Evolutionary conservation across 2,329 filamentous ascomycete species (phyloP), one percentile per base, ranked within the genome.

Genomic region (Podosphaera fusca): DNA sequence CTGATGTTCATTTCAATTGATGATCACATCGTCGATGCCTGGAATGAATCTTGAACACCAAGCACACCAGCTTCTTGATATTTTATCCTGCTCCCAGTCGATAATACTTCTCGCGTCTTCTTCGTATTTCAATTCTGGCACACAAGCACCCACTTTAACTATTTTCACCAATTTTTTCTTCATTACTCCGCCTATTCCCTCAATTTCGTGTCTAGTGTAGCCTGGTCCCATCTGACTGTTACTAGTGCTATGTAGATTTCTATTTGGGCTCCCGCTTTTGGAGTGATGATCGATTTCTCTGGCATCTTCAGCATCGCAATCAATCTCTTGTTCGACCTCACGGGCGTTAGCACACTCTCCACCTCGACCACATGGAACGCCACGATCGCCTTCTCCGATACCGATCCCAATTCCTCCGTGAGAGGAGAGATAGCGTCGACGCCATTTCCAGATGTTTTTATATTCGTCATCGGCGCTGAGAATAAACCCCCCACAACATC

Each of bases 111-210:
- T 87, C 65, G 90, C 87, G 61, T 86, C 84, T 71, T 82, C 88
- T 67, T 95, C 54, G 5, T 49, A 29, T 29, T 29, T 30, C n/a
- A 7, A 8, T 55, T 40, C 87, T 60, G 84, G 84, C 10, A 95
- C 90, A 60, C 84, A 87, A 3, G 84, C 85, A 0, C 89, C 90
- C 0, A 95, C 81, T 59, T 77, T 78, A 4, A 94, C 80, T 71
- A 87, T 82, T 64, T 83, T 82, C 64, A 92, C 86, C n/a, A 85
- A 75, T 70, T 90, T 94, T 60, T 83, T 85, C 74, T 94, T 94
- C 56, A 95, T 80, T 12, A 84, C 78, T 0, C 89, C 89, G 9
- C 89, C 89, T 50, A 95, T 85, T 1, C 89, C 89, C 65, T 94
- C 87, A 59, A 95, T 85, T 69, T 95, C 89, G 66, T 95, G 88